Conservation (phyloP, 1,284 basidiomycete species). For the Meira miltonrushii region DNA sequence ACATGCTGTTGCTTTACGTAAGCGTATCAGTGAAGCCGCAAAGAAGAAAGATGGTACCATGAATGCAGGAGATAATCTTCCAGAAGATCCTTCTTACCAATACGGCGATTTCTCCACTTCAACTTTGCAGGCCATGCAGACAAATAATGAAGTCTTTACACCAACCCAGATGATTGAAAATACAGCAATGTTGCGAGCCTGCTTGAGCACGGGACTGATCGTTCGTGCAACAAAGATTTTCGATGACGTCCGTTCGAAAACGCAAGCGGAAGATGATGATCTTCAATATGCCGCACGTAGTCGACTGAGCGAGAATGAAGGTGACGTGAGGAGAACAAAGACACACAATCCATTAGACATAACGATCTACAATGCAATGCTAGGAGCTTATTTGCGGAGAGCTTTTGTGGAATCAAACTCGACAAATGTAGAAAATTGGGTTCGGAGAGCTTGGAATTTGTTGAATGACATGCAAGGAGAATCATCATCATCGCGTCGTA, state of each 20-base stretch:
- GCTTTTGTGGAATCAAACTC: slow-evolving; percentile 27
- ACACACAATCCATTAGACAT: slow-evolving; percentile 25
- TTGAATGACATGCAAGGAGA: slow-evolving; percentile 33
- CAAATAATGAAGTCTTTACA: slow-evolving; percentile 37
- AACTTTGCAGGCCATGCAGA: slow-evolving; percentile 16
- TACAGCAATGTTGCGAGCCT: slow-evolving; percentile 42
- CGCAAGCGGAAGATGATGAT: slow-evolving; percentile 24
- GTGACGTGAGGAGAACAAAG: neutral
- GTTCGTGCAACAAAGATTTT: slow-evolving; percentile 45
- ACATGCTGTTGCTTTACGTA: neutral
- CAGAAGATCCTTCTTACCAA: neutral
- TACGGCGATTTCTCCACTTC: slow-evolving; percentile 4
- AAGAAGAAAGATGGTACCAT: neutral
- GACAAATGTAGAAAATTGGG: slow-evolving; percentile 30
- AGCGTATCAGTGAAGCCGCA: neutral
- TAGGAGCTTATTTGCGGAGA: slow-evolving; percentile 41
- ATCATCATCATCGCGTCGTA: neutral
- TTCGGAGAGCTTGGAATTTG: slow-evolving; percentile 33
- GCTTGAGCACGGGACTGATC: slow-evolving; percentile 42
- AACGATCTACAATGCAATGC: slow-evolving; percentile 44
- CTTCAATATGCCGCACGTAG: neutral
- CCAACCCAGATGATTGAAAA: slow-evolving; percentile 33
- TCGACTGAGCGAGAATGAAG: slow-evolving; percentile 20
- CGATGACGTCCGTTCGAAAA: slow-evolving; percentile 25
- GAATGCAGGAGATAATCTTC: neutral